A percentile compares a stretch with the other conserved stretches of the same genome.
Evolutionary conservation across 2,329 filamentous ascomycete genomes (phyloP).

Genomic region (Didymella pomorum): DNA sequence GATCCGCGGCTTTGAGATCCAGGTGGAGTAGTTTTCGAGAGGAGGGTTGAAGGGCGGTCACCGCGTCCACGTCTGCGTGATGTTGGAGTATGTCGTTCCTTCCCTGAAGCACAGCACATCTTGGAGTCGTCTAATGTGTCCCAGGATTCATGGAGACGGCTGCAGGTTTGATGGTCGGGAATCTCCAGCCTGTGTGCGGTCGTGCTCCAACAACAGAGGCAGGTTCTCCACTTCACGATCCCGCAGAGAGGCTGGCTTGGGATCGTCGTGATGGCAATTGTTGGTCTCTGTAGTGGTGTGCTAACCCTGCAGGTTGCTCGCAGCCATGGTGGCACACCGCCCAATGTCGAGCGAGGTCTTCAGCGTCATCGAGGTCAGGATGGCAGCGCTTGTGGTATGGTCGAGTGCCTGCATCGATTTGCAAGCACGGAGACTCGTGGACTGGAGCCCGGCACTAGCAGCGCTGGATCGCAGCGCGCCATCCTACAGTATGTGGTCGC

Average conservation of each 20-base stretch:
- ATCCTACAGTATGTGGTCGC: neutral
- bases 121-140: neutral
- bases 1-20: neutral
- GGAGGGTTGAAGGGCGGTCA: neutral
- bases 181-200: neutral
- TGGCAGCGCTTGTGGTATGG: neutral
- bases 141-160: neutral
- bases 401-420: neutral
- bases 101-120: neutral
- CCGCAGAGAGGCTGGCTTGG: neutral
- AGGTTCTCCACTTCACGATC: neutral
- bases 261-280: neutral
- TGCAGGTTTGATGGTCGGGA: neutral
- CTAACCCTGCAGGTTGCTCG: neutral
- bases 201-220: neutral
- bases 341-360: neutral
- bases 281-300: neutral
- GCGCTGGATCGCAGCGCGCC: neutral
- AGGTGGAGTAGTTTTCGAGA: neutral
- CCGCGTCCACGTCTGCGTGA: neutral
- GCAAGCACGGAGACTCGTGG: neutral
- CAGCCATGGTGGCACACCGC: neutral
- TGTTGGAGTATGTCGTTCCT: neutral
- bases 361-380: neutral
- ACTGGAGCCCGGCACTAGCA: neutral